A percentile compares a stretch with the other conserved stretches of the same genome.
These are phyloP conservation scores for Thinopyrum obtusiflorum DNA, from an alignment of 202 grass and related monocot genomes.

Conservation along the genomic window DNA sequence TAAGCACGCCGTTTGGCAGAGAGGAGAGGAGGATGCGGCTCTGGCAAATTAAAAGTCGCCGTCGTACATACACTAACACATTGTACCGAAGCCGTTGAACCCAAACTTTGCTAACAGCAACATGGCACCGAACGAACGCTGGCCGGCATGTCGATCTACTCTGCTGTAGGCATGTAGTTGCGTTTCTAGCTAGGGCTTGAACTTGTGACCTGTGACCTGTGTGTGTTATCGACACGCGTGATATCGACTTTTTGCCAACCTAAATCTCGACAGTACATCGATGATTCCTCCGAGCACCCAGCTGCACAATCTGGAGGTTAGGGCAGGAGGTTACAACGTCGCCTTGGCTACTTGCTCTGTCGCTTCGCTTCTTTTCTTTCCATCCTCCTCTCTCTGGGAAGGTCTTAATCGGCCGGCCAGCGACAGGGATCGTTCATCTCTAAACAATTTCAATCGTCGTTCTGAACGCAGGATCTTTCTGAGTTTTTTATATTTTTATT, in stretches of 20 bases:
- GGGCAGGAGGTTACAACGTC: slow-evolving; percentile 28
- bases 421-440: slow-evolving; percentile 22
- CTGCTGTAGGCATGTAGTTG: not conserved
- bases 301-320: not conserved
- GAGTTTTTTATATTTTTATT: not conserved
- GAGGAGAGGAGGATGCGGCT: too few species aligned
- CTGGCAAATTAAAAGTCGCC: not conserved
- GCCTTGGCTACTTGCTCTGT: not conserved
- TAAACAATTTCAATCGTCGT: not conserved
- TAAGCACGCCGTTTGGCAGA: not conserved
- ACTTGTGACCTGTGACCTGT: not conserved
- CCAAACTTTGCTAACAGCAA: not conserved
- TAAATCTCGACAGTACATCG: not conserved
- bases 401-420: not conserved
- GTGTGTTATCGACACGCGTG: not conserved
- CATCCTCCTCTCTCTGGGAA: not conserved
- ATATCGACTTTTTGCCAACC: not conserved
- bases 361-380: not conserved
- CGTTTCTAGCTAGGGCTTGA: not conserved
- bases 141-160: not conserved
- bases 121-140: not conserved
- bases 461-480: not conserved
- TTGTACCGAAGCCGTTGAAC: not conserved
- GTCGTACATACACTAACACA: not conserved
- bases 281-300: not conserved